Base-by-base conservation (phyloP, 2,329 filamentous ascomycete species). In the Sporothrix luriei region DNA sequence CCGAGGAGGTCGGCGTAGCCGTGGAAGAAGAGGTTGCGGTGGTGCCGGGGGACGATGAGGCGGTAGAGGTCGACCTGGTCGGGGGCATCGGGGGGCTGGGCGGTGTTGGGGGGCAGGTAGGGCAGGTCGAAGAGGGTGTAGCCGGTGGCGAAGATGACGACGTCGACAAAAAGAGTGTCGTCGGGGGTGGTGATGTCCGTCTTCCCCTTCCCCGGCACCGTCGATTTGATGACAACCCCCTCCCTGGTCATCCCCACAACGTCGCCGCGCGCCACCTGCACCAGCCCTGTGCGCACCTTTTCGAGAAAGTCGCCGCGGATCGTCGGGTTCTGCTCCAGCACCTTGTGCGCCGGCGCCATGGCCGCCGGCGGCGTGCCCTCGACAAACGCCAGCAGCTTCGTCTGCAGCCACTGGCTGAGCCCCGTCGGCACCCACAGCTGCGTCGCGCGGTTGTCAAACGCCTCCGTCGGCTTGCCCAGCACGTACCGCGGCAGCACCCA, bases 401-500 rank as follows among this genome's bases (percentile, higher is more conserved):
- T 76, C 71, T 78, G 76, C 33, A 75, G 68, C 70, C 74, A 79
- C 69, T 78, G 73, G 7, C 74, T 73, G 13, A 79, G 19, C 4
- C 68, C 71, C 3, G 55, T 26, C 1, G 77, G 76, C 38, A 79
- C 10, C 76, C 74, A 77, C 55, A 75, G 71, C 70, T 78, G 76
- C 7, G 76, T 75, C 16, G 74, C 71, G 19, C 75, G 77, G 65
- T 75, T 78, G 66, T 80, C 76, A 73, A 75, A 79, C 24, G 75
- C 75, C 69, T 82, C 79, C 14, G 74, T 73, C 16, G 77, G 76
- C 69, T 78, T 78, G 38, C 79, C 79, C 0, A 80, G 74, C 4
- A 79, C 67, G 61, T 76, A 81, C 24, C 78, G 78, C 24, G 80
- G 79, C 14, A 80, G 72, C 26, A 81, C 72, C 78, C 78, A 82